Base-by-base conservation (phyloP, 495 filamentous ascomycete genomes). In the Cetradonia linearis region DNA sequence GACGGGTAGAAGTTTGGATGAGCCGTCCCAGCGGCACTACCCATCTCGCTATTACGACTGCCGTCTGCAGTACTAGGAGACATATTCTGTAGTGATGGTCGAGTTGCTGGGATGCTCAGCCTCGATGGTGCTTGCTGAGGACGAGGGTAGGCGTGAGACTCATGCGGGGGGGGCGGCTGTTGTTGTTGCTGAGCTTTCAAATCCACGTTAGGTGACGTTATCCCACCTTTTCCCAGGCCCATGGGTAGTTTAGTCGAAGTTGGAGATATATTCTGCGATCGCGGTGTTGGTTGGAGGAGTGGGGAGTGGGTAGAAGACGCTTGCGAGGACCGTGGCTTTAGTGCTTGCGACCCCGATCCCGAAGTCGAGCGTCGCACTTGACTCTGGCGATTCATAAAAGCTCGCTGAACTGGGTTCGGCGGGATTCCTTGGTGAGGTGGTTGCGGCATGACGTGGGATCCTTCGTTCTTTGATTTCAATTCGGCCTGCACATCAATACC, bases 401-500 rank as follows among this genome's bases (percentile, higher is more conserved):
- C 81, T 62, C 87, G 78, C 61, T 89, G 86, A 59, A 89, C 78
- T 34, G 86, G 81, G 50, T 83, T 79, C 36, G 84, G 80, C 71
- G 77, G 81, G 74, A 79, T 78, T 65, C 78, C 85, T 74, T 76
- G 81, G 65, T 75, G 83, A 72, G 76, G 74, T 66, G 78, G 80
- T 61, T 77, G 84, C 69, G 76, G 86, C 65, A 74, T 81, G 62
- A 86, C 76, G 65, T 81, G 81, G 61, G 86, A 83, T 68, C 87
- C 87, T 63, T 83, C 87, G 27, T 87, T 89, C 75, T 95, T 95
- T 65, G 91, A 81, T 50, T 86, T 85, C 62, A 98, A 80, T 72
- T 98, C 93, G 49, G 92, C 88, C 73, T 97, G 90, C 25, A 98
- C 93, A 77, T 98, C 93, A 71, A 97, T 95, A 63, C 93, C 90